Conservation (phyloP, 108 stramenopile species). For the Cyclostephanos invisitatus region DNA sequence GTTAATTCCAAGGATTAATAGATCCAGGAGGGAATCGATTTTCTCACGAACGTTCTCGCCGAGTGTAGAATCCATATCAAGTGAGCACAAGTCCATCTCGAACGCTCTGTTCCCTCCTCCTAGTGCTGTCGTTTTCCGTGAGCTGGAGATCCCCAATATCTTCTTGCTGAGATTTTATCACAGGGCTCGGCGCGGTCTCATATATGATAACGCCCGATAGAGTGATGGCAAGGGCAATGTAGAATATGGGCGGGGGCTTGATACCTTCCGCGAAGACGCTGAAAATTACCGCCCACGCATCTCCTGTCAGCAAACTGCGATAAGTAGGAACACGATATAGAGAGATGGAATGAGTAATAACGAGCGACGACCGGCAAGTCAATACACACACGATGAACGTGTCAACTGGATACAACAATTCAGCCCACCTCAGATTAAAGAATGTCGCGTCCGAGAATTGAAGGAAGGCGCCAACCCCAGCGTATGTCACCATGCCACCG, state of each 20-base stretch:
- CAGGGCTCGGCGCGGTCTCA: conserved; percentile 83
- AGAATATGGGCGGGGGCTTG: conserved; percentile 79
- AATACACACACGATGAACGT: too few relatives aligned
- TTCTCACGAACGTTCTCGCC: neutral
- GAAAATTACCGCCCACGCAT: conserved; percentile 91
- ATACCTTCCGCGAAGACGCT: conserved; percentile 78
- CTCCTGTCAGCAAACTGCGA: conserved; percentile 84
- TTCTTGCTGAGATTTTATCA: conserved; percentile 10
- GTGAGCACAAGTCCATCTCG: conserved; percentile 9
- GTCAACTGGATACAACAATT: too few relatives aligned
- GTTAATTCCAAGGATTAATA: too few relatives aligned
- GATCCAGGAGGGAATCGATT: too few relatives aligned
- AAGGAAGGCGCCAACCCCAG: conserved; percentile 68
- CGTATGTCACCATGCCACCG: conserved; percentile 56
- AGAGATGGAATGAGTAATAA: too few relatives aligned
- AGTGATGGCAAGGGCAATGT: conserved; percentile 74
- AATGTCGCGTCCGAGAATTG: conserved; percentile 74
- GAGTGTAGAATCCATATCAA: neutral
- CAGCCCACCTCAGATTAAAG: conserved; percentile 58
- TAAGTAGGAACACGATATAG: too few relatives aligned
- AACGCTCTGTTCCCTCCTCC: conserved; percentile 2
- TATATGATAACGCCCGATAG: conserved; percentile 92
- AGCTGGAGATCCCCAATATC: conserved; percentile 28
- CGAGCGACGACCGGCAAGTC: too few relatives aligned
- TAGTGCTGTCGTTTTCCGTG: conserved; percentile 7